Percentiles rank a stretch among this genome's conserved stretches.
Conservation (phyloP, 108 stramenopile species). For the Stephanodiscus triporus region DNA sequence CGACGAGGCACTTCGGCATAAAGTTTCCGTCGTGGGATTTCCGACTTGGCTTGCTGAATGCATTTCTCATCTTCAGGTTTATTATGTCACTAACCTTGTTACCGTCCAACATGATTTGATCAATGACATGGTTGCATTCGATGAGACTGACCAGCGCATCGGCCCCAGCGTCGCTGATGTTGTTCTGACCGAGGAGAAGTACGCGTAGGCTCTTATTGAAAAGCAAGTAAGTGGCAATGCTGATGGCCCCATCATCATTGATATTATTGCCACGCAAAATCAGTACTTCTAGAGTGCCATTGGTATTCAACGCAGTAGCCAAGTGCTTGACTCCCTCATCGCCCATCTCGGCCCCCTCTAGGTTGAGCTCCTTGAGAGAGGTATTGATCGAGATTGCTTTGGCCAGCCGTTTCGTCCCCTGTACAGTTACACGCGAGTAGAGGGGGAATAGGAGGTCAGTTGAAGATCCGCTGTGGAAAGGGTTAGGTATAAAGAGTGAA, state of each 20-base stretch:
- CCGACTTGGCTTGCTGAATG: neutral
- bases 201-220: neutral
- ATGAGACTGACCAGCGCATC: constrained; percentile 1
- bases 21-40: neutral
- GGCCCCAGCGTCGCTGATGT: constrained; percentile 13
- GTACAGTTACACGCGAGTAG: neutral
- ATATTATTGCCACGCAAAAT: constrained; percentile 16
- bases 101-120: neutral
- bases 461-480: neutral
- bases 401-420: neutral
- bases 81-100: neutral
- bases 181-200: neutral
- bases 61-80: neutral
- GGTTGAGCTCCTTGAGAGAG: neutral
- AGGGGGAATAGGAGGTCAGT: neutral
- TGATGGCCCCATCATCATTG: constrained; percentile 2
- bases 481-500: neutral
- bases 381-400: neutral
- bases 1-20: neutral
- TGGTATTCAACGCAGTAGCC: neutral
- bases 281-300: constrained; percentile 10
- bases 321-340: neutral
- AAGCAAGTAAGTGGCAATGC: neutral
- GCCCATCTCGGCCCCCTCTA: constrained; percentile 11
- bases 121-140: neutral